Base-by-base conservation (phyloP, 176 grass and related monocot genomes). In the Carex pumila region DNA sequence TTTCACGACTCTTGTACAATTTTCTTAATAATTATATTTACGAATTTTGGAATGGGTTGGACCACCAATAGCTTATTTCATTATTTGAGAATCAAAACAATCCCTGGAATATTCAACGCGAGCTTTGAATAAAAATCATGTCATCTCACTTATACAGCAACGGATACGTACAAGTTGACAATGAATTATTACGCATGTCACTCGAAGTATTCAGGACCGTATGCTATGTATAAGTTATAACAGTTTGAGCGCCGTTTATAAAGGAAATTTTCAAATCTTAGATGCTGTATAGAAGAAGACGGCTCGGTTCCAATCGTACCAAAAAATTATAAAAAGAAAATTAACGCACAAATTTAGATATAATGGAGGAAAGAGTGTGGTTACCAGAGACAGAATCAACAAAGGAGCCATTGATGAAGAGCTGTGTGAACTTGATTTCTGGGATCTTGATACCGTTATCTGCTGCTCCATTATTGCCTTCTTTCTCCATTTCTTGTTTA, bases 321-420 rank as follows among this genome's bases (percentile, higher is more conserved):
- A 81, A 34, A 31, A 4, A 17, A n/a, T 2, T 65, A 69, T 5
- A 5, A 39, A 39, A 39, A 39, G 37, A 5, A 39, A 39, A 39
- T 39, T 39, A 39, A 39, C 37, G 37, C 37, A 39, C 37, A 39
- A 39, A 39, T 39, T 39, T 39, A 39, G 37, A 39, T 39, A 5
- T 39, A 39, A 39, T 39, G 5, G 30, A 25, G 25, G n/a, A 9
- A 10, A 12, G 18, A 29, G 29, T 6, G 18, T 13, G 34, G 9
- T 68, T 60, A 91, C 92, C 92, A 54, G 92, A 91, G 85, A 71
- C 58, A 64, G 87, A 89, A 80, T 89, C 85, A 75, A 89, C 82
- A 80, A 91, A 94, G 85, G 18, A 31, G 14, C 92, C 92, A 47
- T 89, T 59, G 87, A 94, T 89, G 92, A 94, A 94, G 59, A 94